Conservation (phyloP, 192 early-diverging fungal genomes). For the Geosiphon pyriformis region DNA sequence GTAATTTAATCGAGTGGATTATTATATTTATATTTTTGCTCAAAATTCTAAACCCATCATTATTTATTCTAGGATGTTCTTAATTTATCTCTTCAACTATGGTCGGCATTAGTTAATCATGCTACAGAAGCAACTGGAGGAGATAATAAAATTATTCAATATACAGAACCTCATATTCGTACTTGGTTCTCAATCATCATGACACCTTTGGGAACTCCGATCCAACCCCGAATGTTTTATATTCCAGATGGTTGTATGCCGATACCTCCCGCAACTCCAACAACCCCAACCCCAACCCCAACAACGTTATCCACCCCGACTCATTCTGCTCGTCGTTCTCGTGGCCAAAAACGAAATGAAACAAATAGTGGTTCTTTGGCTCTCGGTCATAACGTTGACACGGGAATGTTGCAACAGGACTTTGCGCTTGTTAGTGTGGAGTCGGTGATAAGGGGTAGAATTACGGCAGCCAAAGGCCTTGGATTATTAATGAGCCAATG, state of each 20-base stretch:
- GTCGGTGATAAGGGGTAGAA: conserved; percentile 74
- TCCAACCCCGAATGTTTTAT: conserved; percentile 53
- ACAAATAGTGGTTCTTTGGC: neutral
- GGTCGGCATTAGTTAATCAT: conserved; percentile 43
- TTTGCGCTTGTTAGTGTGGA: conserved; percentile 72
- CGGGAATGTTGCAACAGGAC: conserved; percentile 89
- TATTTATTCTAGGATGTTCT: conserved; percentile 43
- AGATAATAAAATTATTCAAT: conserved; percentile 18
- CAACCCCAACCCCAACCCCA: neutral
- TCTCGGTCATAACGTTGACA: conserved; percentile 68
- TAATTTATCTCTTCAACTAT: conserved; percentile 54
- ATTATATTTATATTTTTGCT: too few species aligned
- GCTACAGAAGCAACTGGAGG: conserved; percentile 2
- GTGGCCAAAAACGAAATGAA: conserved; percentile 17
- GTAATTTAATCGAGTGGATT: too few species aligned
- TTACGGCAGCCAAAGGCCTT: conserved; percentile 70
- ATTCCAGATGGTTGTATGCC: conserved; percentile 24
- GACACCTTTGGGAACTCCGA: conserved; percentile 82
- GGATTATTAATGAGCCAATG: conserved; percentile 66
- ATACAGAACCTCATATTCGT: conserved; percentile 32
- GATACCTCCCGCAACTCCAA: conserved; percentile 5
- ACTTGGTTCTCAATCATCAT: conserved; percentile 67
- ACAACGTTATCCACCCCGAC: neutral
- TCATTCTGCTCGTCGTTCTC: conserved; percentile 1
- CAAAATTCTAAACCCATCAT: neutral